Base-by-base conservation (phyloP, 2,329 filamentous ascomycete species). In the Hypoxylon sp. region DNA sequence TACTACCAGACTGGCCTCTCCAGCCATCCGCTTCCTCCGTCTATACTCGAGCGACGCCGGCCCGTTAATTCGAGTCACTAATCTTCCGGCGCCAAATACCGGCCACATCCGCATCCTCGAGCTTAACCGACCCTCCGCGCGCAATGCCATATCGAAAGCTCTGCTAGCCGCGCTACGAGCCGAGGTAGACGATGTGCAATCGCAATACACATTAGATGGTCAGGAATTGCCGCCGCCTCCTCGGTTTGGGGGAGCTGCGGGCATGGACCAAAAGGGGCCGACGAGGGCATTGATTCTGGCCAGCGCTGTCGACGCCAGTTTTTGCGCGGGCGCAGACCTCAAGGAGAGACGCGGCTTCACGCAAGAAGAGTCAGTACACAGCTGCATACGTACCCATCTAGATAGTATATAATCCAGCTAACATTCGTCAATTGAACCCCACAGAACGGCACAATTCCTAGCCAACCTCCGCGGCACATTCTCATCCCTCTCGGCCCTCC, bases 251-350 rank as follows among this genome's bases (percentile, higher is more conserved):
- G 84, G 85, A 35, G 78, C 79, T 0, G 82, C 83, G 2, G 83
- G 82, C 0, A 75, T 79, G 3, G 82, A 84, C 64, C 73, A 84
- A 70, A 83, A 80, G 68, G 86, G 85, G 0, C 86, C 87, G 0
- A 98, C 95, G 14, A 85, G 96, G 72, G 95, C 93, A 1, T 80
- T 99, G 73, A 89, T 99, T 44, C 75, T 99, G 14, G 92, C 93
- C 10, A 97, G 93, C 77, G 93, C 93, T 44, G 87, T 93, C n/a
- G 93, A 98, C 74, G 85, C 89, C 25, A 92, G 90, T 75, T 99
- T 99, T 80, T 99, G 96, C 81, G 94, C 96, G 0, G 96, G 96
- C 40, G 96, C 96, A 3, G 96, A 99, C 78, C 82, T 99, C 76
- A 98, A 98, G 79, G 95, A 98, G 84, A 85, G 95, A 30, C 87